These are phyloP conservation scores for Yamadazyma atlantica DNA, from an alignment of 1,139 yeast species.

Conservation along the genomic window DNA sequence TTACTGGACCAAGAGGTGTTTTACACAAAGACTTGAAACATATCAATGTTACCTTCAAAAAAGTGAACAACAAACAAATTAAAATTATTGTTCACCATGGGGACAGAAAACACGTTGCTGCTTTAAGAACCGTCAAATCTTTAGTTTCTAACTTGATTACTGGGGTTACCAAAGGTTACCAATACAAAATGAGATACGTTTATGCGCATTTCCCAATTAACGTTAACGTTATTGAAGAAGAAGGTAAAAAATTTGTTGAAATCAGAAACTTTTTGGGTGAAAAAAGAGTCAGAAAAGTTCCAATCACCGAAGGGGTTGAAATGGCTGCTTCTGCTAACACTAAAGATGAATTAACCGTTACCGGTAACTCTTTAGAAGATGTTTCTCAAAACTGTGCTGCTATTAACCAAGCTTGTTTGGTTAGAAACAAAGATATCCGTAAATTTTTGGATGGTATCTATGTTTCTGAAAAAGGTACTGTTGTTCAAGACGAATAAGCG, in stretches of 20 bases:
- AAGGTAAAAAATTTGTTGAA: slow-evolving; percentile 78
- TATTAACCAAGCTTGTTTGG: slow-evolving; percentile 97
- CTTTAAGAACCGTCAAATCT: slow-evolving; percentile 98
- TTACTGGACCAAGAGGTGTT: slow-evolving; percentile 98
- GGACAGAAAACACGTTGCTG: slow-evolving; percentile 99
- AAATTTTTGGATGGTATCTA: slow-evolving; percentile 99
- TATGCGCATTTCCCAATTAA: slow-evolving; percentile 99
- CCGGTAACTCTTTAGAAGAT: slow-evolving; percentile 96
- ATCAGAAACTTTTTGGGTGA: slow-evolving; percentile 99
- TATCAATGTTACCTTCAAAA: slow-evolving; percentile 88
- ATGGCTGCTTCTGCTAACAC: slow-evolving; percentile 77
- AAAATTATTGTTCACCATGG: slow-evolving; percentile 96
- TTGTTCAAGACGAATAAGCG: slow-evolving; percentile 63
- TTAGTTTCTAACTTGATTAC: slow-evolving; percentile 90
- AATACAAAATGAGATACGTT: slow-evolving; percentile 99
- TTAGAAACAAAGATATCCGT: slow-evolving; percentile 99
- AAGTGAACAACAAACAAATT: slow-evolving; percentile 70
- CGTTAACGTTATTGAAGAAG: slow-evolving; percentile 80
- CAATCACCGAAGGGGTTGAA: slow-evolving; percentile 85
- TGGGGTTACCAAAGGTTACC: slow-evolving; percentile 99
- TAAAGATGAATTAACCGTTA: slow-evolving; percentile 91
- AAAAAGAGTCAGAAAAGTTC: slow-evolving; percentile 88
- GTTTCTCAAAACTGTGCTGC: slow-evolving; percentile 99
- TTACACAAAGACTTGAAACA: slow-evolving; percentile 90
- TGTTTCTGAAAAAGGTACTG: slow-evolving; percentile 94